A percentile compares a stretch with the other conserved stretches of the same genome.
These are phyloP conservation scores for Aspergillus nomiae DNA, from an alignment of 2,329 filamentous ascomycete species.

Conservation along the genomic window DNA sequence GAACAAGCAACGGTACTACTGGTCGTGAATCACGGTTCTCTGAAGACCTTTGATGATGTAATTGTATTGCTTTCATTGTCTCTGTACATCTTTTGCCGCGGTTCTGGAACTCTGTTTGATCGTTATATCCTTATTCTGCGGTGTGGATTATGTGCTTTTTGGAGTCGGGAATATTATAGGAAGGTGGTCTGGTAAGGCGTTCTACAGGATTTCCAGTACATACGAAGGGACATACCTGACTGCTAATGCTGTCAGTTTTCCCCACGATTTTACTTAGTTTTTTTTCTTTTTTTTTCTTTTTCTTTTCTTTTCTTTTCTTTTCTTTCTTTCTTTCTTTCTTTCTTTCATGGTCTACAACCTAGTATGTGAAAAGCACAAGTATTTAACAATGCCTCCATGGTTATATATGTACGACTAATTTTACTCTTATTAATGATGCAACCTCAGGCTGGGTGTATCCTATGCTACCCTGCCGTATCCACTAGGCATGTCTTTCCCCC, in stretches of 20 bases:
- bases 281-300: too few relatives aligned
- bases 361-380: neutral
- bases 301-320: too few relatives aligned
- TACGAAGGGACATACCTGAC: neutral
- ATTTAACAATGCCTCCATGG: neutral
- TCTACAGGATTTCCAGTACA: neutral
- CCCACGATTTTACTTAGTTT: neutral
- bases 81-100: neutral
- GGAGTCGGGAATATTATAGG: neutral
- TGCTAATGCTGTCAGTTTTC: neutral
- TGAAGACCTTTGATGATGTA: slow-evolving; percentile 34
- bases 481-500: neutral
- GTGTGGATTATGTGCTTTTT: neutral
- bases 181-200: neutral
- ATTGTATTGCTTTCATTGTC: slow-evolving; percentile 6
- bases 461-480: neutral
- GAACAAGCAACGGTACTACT: slow-evolving; percentile 25
- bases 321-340: too few relatives aligned
- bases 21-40: slow-evolving; percentile 40
- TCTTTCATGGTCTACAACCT: neutral
- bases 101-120: neutral
- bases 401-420: neutral
- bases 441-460: neutral
- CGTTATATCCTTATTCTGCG: neutral
- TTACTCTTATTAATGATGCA: neutral